Percentiles rank a stretch among this genome's conserved stretches.
phyloP scores from a whole-genome alignment of 805 yeast genomes.

The Wickerhamomyces bisporus region DNA sequence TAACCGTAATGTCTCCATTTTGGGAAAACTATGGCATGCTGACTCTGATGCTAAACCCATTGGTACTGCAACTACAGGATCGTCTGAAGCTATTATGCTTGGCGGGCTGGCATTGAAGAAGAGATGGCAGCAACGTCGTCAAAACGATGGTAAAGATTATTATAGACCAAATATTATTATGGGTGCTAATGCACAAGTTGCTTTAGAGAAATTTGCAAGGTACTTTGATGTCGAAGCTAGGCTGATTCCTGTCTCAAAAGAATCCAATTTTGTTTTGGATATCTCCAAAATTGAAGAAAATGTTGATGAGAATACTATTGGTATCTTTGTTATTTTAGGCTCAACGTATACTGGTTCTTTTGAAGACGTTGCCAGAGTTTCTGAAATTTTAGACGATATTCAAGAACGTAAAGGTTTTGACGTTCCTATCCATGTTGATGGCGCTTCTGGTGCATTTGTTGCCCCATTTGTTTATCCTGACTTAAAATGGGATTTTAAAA shows the following conservation, averaged over 20 bases:
- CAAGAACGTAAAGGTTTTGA: slow-evolving; percentile 61
- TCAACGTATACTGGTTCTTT: slow-evolving; percentile 93
- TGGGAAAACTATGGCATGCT: slow-evolving; percentile 80
- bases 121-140: slow-evolving; percentile 70
- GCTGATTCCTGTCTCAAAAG: slow-evolving; percentile 57
- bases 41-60: slow-evolving; percentile 44
- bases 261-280: slow-evolving; percentile 63
- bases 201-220: slow-evolving; percentile 88
- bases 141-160: slow-evolving; percentile 51
- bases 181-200: slow-evolving; percentile 94
- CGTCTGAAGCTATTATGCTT: slow-evolving; percentile 89
- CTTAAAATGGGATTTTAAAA: slow-evolving; percentile 76
- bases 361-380: slow-evolving; percentile 64
- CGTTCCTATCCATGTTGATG: slow-evolving; percentile 88
- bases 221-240: slow-evolving; percentile 90
- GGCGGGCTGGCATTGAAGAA: slow-evolving; percentile 93
- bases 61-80: slow-evolving; percentile 92
- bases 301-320: slow-evolving; percentile 89
- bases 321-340: slow-evolving; percentile 82
- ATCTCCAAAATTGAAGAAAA: slow-evolving; percentile 50
- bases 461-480: slow-evolving; percentile 82
- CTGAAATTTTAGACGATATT: slow-evolving; percentile 61
- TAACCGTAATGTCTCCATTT: slow-evolving; percentile 73
- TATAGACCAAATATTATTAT: slow-evolving; percentile 78
- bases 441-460: slow-evolving; percentile 86